Percentiles rank a stretch among this genome's conserved stretches.
These are phyloP conservation scores for Rutstroemia sp. DNA, from an alignment of 2,329 filamentous ascomycete species.

Conservation along the genomic window DNA sequence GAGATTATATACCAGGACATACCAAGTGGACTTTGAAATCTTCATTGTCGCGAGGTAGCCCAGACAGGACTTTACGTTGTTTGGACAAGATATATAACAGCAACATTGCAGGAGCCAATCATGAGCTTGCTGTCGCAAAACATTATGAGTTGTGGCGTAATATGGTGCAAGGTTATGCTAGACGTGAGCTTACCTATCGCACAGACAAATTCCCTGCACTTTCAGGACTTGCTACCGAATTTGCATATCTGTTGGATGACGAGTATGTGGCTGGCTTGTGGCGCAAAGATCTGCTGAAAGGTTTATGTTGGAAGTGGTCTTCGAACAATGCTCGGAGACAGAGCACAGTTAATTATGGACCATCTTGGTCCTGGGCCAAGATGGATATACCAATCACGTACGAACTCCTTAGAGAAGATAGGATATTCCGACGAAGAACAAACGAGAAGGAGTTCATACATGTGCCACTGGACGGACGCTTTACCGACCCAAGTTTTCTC, in stretches of 20 bases:
- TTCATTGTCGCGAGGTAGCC: not conserved
- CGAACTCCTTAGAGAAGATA: not conserved
- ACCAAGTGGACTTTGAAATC: constrained; percentile 1
- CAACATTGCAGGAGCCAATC: not conserved
- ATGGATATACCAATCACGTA: constrained; percentile 6
- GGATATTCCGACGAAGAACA: not conserved
- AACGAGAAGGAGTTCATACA: not conserved
- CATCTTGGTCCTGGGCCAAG: constrained; percentile 9
- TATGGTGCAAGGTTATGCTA: constrained; percentile 9
- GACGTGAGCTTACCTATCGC: constrained; percentile 6
- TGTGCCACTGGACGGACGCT: not conserved
- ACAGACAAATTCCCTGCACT: constrained; percentile 9
- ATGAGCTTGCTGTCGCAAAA: not conserved
- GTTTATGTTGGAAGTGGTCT: constrained; percentile 8
- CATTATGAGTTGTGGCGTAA: constrained; percentile 6
- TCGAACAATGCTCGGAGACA: not conserved
- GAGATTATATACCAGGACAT: not conserved
- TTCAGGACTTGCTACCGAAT: constrained; percentile 10
- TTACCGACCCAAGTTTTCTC: not conserved
- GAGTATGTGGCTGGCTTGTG: constrained; percentile 10
- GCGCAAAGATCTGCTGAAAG: constrained; percentile 6
- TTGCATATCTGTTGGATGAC: not conserved
- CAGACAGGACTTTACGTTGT: constrained; percentile 1
- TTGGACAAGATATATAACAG: constrained; percentile 3
- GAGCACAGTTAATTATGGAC: not conserved